Conservation (phyloP, 108 stramenopile genomes). For the Cylindrotheca closterium region DNA sequence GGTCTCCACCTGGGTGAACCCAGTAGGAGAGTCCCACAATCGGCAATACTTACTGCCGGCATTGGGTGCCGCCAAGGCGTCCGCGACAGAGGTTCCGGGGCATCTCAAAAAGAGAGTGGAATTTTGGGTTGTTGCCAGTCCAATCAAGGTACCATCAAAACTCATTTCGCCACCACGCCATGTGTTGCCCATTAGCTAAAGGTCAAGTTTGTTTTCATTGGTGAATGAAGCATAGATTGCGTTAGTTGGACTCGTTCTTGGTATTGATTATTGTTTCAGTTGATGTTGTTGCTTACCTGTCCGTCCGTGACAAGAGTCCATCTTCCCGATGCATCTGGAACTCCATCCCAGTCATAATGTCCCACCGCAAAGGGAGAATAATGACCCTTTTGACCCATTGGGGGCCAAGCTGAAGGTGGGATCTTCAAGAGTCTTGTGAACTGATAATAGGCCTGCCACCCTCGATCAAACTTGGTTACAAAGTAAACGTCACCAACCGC, state of each 20-base stretch:
- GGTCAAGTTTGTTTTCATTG: no score
- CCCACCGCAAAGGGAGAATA: constrained; percentile 3
- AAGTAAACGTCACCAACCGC: constrained; percentile 7
- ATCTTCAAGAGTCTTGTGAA: background rate
- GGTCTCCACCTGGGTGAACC: background rate
- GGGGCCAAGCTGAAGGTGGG: background rate
- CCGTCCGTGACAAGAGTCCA: background rate
- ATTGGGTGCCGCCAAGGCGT: background rate
- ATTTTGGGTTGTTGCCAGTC: background rate
- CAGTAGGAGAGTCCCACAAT: background rate
- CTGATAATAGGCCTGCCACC: background rate
- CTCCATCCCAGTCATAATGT: background rate
- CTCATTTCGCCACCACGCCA: constrained; percentile 1
- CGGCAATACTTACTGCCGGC: background rate
- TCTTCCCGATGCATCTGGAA: background rate
- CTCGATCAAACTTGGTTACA: constrained; percentile 1
- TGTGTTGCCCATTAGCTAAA: background rate
- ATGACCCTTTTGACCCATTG: background rate
- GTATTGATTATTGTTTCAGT: no score
- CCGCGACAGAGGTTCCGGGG: background rate
- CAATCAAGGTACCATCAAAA: constrained; percentile 2
- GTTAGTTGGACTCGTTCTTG: no score
- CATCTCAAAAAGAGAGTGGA: background rate
- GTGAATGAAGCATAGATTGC: no score
- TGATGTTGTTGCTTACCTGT: no score